phyloP scores from a whole-genome alignment of 805 yeast genomes.

The Saccharomycopsis microspora region DNA sequence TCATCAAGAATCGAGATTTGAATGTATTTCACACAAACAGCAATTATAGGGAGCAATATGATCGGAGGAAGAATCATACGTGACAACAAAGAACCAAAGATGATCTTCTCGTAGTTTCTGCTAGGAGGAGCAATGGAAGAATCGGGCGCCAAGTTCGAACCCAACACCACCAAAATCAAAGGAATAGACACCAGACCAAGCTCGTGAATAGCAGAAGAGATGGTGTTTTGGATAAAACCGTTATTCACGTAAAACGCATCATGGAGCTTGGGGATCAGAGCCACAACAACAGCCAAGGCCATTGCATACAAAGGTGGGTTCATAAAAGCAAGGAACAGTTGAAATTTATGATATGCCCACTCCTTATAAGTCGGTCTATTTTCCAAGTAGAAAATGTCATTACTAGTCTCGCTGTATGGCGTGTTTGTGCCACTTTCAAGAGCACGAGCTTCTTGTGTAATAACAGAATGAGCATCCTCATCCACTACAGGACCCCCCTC shows the following conservation, averaged over 20 bases:
- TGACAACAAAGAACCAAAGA: slow-evolving; percentile 59
- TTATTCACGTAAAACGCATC: slow-evolving; percentile 41
- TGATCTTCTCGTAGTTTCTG: slow-evolving; percentile 47
- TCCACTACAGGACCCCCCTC: not conserved
- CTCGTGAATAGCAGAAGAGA: slow-evolving; percentile 51
- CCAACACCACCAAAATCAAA: slow-evolving; percentile 60
- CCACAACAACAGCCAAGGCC: slow-evolving; percentile 57
- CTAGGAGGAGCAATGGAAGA: slow-evolving; percentile 51
- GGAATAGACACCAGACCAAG: slow-evolving; percentile 72
- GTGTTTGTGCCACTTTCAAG: not conserved
- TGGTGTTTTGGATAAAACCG: slow-evolving; percentile 56
- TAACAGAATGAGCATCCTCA: not conserved
- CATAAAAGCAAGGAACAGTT: slow-evolving; percentile 35
- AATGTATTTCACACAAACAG: slow-evolving; percentile 50
- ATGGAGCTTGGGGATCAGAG: slow-evolving; percentile 50
- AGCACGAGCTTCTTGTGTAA: not conserved
- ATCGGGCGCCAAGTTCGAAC: slow-evolving; percentile 67
- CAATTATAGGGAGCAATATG: slow-evolving; percentile 54
- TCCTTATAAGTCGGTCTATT: not conserved
- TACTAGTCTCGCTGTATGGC: not conserved
- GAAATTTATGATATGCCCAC: slow-evolving; percentile 5
- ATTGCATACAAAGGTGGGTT: slow-evolving; percentile 81
- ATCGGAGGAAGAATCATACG: slow-evolving; percentile 72
- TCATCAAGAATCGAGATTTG: slow-evolving; percentile 64
- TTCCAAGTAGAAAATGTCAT: not conserved